Evolutionary conservation across 1,284 basidiomycete species (phyloP), one percentile per base, ranked within the genome.

Genomic region (Moesziomyces sp.): DNA sequence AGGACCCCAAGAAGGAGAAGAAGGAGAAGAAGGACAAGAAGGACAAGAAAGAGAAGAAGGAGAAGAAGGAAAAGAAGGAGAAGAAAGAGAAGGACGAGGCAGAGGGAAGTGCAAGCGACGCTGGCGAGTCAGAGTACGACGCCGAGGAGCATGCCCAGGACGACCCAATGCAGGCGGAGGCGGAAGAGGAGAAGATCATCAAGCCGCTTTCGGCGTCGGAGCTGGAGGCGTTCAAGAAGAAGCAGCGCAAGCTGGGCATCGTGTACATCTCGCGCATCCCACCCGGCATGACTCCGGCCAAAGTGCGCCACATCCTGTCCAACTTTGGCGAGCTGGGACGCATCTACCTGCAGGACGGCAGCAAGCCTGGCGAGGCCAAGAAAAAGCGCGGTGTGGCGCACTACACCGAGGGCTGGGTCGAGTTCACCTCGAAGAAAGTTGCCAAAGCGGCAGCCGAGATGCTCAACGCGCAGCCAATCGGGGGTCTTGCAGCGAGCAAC

Each of bases 391-490:
- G 30, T 5, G 87, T 90, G 9, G 93, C 93, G 7, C 81, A 94
- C 81, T 99, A 91, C 82, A 92, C 91, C 0, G 97, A 99, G 85
- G 97, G 97, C 33, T 99, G 97, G 97, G 91, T 99, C 47, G 97
- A 99, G 86, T 99, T 98, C 85, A 89, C 90, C 74, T 92, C 96
- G 85, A 99, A 99, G 85, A 90, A 89, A 55, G 88, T 97, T 26
- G 97, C 94, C 0, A 90, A 94, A 49, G 91, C 90, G 30, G 91
- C 96, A 1, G 96, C 97, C 7, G 92, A 90, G 61, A 93, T 98
- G 92, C 87, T 99, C 70, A 99, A 99, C 82, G 97, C 96, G 1
- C 91, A 95, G 81, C 90, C 93, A 0, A 96, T 99, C 71, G 97
- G 82, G 16, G 70, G 74, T 0, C 53, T 80, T 2, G 73, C 68